Base-by-base conservation (phyloP, 371 early-diverging fungal species). In the Mucor saturninus region DNA sequence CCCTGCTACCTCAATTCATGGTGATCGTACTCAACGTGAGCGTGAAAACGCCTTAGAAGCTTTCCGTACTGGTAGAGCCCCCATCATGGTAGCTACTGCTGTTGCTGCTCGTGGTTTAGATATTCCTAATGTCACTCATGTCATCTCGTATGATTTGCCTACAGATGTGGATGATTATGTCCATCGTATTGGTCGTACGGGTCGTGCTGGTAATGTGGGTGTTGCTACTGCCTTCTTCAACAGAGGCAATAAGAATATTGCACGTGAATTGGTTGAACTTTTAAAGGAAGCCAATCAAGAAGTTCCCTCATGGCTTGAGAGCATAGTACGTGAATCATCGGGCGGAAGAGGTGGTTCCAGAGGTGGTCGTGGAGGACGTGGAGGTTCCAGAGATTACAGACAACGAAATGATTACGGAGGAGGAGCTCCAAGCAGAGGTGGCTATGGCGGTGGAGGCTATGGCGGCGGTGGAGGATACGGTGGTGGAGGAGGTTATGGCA, bases 61-160 rank as follows among this genome's bases (percentile, higher is more conserved):
- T 45, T 99, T 99, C 92, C 90, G 92, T 68, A 81, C 89, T 15
- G 97, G 94, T 28, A 89, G 92, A 53, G 87, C 93, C 9, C 95
- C 97, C 8, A 88, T 98, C 56, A 84, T 99, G 83, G 98, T 99
- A 5, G 99, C 98, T 14, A 99, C 99, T 7, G 99, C 99, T 49
- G 98, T 99, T 4, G 99, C 98, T 58, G 95, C 99, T 35, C 92
- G 99, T 83, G 99, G 99, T 56, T 77, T 99, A 26, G 99, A 93
- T 76, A 92, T 92, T 49, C 90, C 92, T 63, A 93, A 93, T 62
- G 93, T 94, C 52, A 89, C 89, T 15, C 95, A 95, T 66, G 95
- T 96, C 30, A 83, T 95, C 61, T 95, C 95, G 74, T 98, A 90
- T 76, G 98, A 98, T 62, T 80, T 98, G 55, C 98, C 98, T 15